phyloP scores from a whole-genome alignment of 2,329 filamentous ascomycete species.

The Aspergillaceae sp. region DNA sequence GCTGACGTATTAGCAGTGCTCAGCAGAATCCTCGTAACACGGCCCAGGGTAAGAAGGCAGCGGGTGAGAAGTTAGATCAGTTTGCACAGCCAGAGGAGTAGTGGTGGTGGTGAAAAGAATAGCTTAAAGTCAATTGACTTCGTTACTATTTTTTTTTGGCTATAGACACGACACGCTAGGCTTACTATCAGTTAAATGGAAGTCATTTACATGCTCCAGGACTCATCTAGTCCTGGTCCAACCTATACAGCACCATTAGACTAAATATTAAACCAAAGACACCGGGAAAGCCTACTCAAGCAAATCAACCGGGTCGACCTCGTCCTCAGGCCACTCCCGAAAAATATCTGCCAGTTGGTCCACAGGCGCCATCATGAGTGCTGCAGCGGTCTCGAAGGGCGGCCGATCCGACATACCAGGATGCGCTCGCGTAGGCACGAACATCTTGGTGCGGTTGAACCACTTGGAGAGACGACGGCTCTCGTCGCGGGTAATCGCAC shows the following conservation, averaged over 20 bases:
- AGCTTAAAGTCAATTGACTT: neutral
- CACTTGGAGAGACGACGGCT: slow-evolving; percentile 33
- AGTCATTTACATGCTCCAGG: neutral
- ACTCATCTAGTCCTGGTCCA: neutral
- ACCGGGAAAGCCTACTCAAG: slow-evolving; percentile 3
- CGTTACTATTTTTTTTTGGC: no score
- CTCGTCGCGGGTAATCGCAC: slow-evolving; percentile 26
- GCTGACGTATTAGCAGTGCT: slow-evolving; percentile 5
- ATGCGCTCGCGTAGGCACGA: slow-evolving; percentile 46
- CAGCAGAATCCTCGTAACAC: slow-evolving; percentile 9
- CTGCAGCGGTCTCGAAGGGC: slow-evolving; percentile 49
- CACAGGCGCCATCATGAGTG: slow-evolving; percentile 48
- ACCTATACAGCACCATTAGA: neutral
- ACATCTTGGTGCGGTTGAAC: slow-evolving; percentile 46
- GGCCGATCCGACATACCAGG: slow-evolving; percentile 44
- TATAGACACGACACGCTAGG: neutral
- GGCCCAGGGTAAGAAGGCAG: slow-evolving; percentile 10
- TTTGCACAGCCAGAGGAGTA: slow-evolving; percentile 6
- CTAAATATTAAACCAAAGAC: neutral
- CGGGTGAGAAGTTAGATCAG: slow-evolving; percentile 11
- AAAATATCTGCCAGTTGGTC: slow-evolving; percentile 50
- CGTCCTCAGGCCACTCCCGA: slow-evolving; percentile 42
- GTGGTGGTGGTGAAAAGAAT: neutral
- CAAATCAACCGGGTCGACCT: slow-evolving; percentile 1
- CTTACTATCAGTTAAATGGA: neutral